Percentiles rank a stretch among this genome's conserved stretches.
Conservation (phyloP, 2,329 filamentous ascomycete species). For the Aspergillus awamori region DNA sequence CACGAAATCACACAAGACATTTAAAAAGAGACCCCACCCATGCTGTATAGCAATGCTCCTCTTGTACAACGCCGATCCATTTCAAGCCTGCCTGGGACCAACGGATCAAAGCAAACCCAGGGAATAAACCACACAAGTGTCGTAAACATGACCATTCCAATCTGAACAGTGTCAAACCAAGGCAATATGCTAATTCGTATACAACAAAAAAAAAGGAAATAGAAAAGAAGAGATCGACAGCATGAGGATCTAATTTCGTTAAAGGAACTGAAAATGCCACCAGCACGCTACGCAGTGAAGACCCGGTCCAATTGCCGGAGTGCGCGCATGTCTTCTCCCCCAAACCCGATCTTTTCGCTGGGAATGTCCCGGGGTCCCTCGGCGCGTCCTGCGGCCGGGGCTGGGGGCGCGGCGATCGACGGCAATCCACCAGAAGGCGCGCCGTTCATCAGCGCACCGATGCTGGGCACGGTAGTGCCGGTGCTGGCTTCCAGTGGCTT, state of each 20-base stretch:
- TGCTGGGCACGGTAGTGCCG: conserved; percentile 56
- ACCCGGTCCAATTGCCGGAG: conserved; percentile 66
- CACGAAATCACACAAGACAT: conserved; percentile 2
- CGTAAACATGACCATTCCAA: conserved; percentile 9
- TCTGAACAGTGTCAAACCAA: conserved; percentile 20
- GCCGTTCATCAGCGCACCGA: conserved; percentile 51
- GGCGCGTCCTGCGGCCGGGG: conserved; percentile 24
- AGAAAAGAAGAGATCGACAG: neutral
- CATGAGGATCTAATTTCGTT: neutral
- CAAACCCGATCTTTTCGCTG: conserved; percentile 59
- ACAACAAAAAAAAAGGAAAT: conserved; percentile 2
- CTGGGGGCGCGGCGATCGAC: conserved; percentile 27
- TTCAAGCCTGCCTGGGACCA: conserved; percentile 7
- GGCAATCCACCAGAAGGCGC: conserved; percentile 32
- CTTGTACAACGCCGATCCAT: conserved; percentile 25
- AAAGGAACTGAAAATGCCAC: neutral
- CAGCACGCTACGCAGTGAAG: conserved; percentile 42
- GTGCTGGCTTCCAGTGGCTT: conserved; percentile 33
- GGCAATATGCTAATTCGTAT: conserved; percentile 3
- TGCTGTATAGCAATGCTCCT: conserved; percentile 26
- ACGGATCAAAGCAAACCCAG: conserved; percentile 1
- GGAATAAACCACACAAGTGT: neutral
- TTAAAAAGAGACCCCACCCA: conserved; percentile 19
- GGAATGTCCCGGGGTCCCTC: conserved; percentile 58
- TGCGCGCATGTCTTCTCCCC: conserved; percentile 65